Conservation (phyloP, 768 basidiomycete genomes). For the Pisolithus albus region DNA sequence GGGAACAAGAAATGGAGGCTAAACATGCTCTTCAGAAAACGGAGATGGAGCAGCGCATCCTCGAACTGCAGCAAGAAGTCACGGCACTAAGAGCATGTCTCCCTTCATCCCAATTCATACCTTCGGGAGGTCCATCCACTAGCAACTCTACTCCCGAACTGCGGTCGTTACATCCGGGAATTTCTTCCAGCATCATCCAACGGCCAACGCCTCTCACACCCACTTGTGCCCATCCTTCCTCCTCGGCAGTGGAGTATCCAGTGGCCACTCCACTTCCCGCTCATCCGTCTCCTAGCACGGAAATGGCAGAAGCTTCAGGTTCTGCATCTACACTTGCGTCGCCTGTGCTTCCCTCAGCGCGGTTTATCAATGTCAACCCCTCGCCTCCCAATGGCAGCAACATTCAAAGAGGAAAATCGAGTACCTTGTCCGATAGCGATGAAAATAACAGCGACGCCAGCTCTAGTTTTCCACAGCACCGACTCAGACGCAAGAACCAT, state of each 20-base stretch:
- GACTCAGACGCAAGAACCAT: constrained; percentile 44
- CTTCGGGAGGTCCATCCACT: background rate
- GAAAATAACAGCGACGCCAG: constrained; percentile 30
- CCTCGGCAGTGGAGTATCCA: constrained; percentile 5
- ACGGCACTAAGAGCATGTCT: constrained; percentile 38
- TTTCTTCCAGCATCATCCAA: constrained; percentile 5
- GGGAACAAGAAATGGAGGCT: constrained; percentile 68
- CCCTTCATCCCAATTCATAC: constrained; percentile 14
- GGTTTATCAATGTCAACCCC: constrained; percentile 16
- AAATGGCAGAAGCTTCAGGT: constrained; percentile 4
- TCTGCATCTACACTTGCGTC: constrained; percentile 8
- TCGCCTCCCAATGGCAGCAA: constrained; percentile 1
- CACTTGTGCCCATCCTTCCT: constrained; percentile 21
- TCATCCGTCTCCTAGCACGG: constrained; percentile 2
- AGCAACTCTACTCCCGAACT: background rate
- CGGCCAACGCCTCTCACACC: constrained; percentile 27
- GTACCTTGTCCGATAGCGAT: constrained; percentile 31
- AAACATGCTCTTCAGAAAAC: constrained; percentile 47
- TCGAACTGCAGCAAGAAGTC: constrained; percentile 50
- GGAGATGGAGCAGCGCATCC: constrained; percentile 52
- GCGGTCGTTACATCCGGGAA: constrained; percentile 8
- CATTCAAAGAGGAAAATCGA: constrained; percentile 25
- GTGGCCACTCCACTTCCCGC: constrained; percentile 6
- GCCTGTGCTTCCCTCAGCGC: constrained; percentile 11
- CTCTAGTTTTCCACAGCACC: constrained; percentile 27